phyloP scores from a whole-genome alignment of 495 filamentous ascomycete species.

The Daldinia grandis region DNA sequence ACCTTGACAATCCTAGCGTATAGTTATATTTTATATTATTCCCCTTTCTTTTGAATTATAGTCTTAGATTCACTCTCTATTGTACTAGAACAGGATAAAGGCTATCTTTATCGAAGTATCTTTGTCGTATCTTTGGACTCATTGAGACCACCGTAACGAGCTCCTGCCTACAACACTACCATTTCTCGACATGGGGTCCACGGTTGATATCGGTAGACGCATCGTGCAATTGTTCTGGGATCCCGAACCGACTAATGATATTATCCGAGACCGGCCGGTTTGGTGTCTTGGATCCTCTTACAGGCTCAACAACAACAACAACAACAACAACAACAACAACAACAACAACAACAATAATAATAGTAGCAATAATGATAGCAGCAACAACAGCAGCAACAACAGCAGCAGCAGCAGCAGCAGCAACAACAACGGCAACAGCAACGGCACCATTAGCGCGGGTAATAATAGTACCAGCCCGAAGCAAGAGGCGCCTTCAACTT shows the following conservation, averaged over 20 bases:
- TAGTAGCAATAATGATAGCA: no score
- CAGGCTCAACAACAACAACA: constrained; percentile 50
- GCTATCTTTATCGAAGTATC: neutral
- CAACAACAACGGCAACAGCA: neutral
- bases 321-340: constrained; percentile 23
- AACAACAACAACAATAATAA: neutral
- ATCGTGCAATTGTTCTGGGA: constrained; percentile 96
- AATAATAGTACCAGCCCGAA: constrained; percentile 37
- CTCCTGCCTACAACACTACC: neutral
- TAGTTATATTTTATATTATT: neutral
- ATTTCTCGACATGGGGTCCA: constrained; percentile 51
- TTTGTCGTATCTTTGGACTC: constrained; percentile 4
- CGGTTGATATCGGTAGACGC: constrained; percentile 66
- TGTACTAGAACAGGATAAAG: constrained; percentile 6
- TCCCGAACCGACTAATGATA: constrained; percentile 86
- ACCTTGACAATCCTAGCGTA: neutral
- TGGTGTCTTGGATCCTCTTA: constrained; percentile 92
- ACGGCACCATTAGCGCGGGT: no score
- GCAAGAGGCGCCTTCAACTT: constrained; percentile 24
- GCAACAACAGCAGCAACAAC: constrained; percentile 15
- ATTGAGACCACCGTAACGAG: constrained; percentile 1
- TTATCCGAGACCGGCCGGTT: constrained; percentile 70
- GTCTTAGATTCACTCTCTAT: neutral
- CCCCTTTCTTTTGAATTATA: neutral
- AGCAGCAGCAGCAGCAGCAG: constrained; percentile 20